Percentiles rank a stretch among this genome's conserved stretches.
phyloP scores from a whole-genome alignment of 2,329 filamentous ascomycete species.

The Chaetomium globosum region DNA sequence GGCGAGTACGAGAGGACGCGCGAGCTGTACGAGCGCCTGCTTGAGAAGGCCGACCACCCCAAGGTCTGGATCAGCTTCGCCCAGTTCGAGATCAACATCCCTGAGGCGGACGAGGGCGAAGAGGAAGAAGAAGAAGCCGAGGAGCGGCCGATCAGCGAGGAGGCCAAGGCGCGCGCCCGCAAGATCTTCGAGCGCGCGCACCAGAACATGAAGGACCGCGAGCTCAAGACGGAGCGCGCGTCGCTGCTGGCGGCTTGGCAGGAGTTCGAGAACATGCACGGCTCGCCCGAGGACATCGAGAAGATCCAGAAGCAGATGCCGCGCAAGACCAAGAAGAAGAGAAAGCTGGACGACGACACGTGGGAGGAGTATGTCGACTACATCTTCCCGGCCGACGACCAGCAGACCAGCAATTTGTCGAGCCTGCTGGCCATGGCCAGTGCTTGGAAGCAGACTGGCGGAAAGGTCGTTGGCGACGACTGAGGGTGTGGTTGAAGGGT shows the following conservation, averaged over 20 bases:
- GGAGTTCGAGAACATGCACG: slow-evolving; percentile 86
- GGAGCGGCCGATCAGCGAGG: slow-evolving; percentile 73
- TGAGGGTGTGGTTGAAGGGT: neutral
- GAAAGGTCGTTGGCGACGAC: slow-evolving; percentile 39
- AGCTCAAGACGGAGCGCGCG: slow-evolving; percentile 92
- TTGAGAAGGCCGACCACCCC: slow-evolving; percentile 95
- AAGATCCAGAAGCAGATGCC: slow-evolving; percentile 93
- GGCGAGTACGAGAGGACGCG: slow-evolving; percentile 85
- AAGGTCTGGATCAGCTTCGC: slow-evolving; percentile 99
- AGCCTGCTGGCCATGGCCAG: slow-evolving; percentile 83
- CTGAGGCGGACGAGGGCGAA: slow-evolving; percentile 63
- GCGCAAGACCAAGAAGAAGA: slow-evolving; percentile 85
- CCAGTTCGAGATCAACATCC: slow-evolving; percentile 96
- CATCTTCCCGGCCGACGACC: slow-evolving; percentile 93
- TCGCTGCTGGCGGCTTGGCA: slow-evolving; percentile 90
- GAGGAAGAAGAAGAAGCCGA: slow-evolving; percentile 63
- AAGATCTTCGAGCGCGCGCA: slow-evolving; percentile 83
- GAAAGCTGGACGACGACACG: slow-evolving; percentile 86
- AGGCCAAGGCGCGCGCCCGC: slow-evolving; percentile 80
- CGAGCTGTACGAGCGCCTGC: slow-evolving; percentile 81
- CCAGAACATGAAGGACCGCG: slow-evolving; percentile 82
- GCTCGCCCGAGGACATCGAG: slow-evolving; percentile 71
- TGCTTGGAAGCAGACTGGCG: slow-evolving; percentile 75
- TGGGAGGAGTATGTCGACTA: slow-evolving; percentile 98
- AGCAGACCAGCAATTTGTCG: slow-evolving; percentile 79